phyloP scores from a whole-genome alignment of 1,139 yeast genomes.

The Magnusiomyces ingens region DNA sequence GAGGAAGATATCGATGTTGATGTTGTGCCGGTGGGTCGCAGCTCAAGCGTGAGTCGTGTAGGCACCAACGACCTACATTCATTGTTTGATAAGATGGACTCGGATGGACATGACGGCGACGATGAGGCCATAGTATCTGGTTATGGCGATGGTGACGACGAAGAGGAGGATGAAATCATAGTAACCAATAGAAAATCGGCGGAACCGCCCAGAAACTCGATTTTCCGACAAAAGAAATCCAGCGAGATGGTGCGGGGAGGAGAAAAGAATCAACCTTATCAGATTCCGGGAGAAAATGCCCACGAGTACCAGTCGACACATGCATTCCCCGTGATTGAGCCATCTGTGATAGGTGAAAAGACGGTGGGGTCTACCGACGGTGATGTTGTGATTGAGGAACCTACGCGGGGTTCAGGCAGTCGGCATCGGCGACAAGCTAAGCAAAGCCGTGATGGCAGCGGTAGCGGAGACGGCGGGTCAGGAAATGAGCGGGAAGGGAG shows the following conservation, averaged over 20 bases:
- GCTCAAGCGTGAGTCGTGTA: not conserved
- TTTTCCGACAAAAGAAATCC: not conserved
- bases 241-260: not conserved
- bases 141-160: not conserved
- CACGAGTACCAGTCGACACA: not conserved
- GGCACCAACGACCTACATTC: not conserved
- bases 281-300: not conserved
- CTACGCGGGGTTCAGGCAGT: not conserved
- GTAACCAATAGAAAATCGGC: not conserved
- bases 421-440: not conserved
- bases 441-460: not conserved
- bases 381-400: conserved; percentile 4
- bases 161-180: not conserved
- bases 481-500: not conserved
- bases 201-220: not conserved
- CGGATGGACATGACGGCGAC: not conserved
- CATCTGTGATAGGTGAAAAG: not conserved
- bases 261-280: not conserved
- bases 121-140: not conserved
- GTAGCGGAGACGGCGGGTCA: not conserved
- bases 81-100: not conserved
- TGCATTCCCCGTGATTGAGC: not conserved
- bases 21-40: not conserved
- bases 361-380: too few species aligned
- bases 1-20: not conserved